phyloP scores from a whole-genome alignment of 768 basidiomycete species.

The Leccinum subtestaceum region DNA sequence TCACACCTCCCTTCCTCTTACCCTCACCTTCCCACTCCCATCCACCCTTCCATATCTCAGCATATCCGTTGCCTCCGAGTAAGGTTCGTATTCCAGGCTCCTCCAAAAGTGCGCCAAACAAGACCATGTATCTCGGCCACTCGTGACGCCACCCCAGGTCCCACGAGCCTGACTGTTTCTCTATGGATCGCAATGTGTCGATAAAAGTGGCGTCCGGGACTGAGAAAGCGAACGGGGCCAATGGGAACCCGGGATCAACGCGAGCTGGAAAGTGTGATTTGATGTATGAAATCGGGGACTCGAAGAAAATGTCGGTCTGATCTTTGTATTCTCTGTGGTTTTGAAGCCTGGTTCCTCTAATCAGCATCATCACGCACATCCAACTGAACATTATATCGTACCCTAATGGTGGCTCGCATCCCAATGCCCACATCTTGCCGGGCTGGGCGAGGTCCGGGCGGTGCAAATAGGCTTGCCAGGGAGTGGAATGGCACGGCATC shows the following conservation, averaged over 20 bases:
- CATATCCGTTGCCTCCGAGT: slow-evolving; percentile 57
- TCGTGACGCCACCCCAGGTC: slow-evolving; percentile 56
- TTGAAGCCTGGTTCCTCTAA: slow-evolving; percentile 35
- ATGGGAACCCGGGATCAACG: slow-evolving; percentile 65
- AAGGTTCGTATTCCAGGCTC: slow-evolving; percentile 45
- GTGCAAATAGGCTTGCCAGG: slow-evolving; percentile 88
- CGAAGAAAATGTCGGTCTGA: slow-evolving; percentile 82
- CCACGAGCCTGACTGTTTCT: slow-evolving; percentile 18
- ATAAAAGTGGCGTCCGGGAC: slow-evolving; percentile 41
- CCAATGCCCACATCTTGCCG: slow-evolving; percentile 74
- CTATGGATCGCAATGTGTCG: slow-evolving; percentile 28
- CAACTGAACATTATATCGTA: slow-evolving; percentile 38
- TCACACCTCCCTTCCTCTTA: slow-evolving; percentile 63
- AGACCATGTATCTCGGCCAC: slow-evolving; percentile 80
- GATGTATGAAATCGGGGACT: slow-evolving; percentile 66
- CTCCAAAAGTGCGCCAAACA: slow-evolving; percentile 78
- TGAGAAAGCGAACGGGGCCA: slow-evolving; percentile 54
- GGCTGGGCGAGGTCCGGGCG: slow-evolving; percentile 52
- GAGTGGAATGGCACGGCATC: slow-evolving; percentile 97
- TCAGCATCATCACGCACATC: slow-evolving; percentile 7
- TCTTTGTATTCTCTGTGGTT: slow-evolving; percentile 61
- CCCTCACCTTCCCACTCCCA: slow-evolving; percentile 73
- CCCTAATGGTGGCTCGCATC: slow-evolving; percentile 91
- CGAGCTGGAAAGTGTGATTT: slow-evolving; percentile 57
- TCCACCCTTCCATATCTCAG: slow-evolving; percentile 59